Base-by-base conservation (phyloP, 306 rosid genomes). In the Corylus avellana region DNA sequence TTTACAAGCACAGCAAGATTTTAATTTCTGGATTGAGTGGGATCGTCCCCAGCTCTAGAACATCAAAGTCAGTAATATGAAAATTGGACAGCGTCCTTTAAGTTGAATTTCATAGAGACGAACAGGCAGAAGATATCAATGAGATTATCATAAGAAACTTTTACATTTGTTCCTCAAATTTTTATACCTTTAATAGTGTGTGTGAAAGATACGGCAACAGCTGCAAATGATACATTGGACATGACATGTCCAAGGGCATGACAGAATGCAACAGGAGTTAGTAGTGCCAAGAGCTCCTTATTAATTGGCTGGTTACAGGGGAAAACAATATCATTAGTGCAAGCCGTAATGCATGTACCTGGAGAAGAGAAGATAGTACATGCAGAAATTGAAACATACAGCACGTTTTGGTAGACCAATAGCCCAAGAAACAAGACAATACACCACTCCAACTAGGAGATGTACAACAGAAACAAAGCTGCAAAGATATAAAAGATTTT, bases 181-280 rank as follows among this genome's bases (percentile, higher is more conserved):
- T 20, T 32, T 57, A 27, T 77, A 94, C 98, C 97, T 91, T 94
- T 94, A 70, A 92, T 55, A 32, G 98, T 94, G 75, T 94, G 98
- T 1, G 97, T 92, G 88, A 94, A 94, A 46, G 98, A 94, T 75
- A 94, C 98, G 44, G 97, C 98, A 54, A 94, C 98, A 4, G 98
- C 98, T 9, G 98, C 98, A 79, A 94, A 94, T 71, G 97, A 94
- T 20, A 94, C 98, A 87, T 94, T 94, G 81, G 93, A 88, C 85
- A 91, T 92, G 81, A 94, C 98, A 76, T 94, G 98, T 82, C 98
- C 98, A 70, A 94, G 84, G 20, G 97, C 97, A 48, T 94, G 98
- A 74, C 98, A 92, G 80, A 88, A 80, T 12, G 97, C 96, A 70
- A 94, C 97, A 4, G 97, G 98, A 73, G 91, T 89, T 79, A 94